These are phyloP conservation scores for Forsythia suspensa DNA, from an alignment of 257 asterid genomes.

Conservation along the genomic window DNA sequence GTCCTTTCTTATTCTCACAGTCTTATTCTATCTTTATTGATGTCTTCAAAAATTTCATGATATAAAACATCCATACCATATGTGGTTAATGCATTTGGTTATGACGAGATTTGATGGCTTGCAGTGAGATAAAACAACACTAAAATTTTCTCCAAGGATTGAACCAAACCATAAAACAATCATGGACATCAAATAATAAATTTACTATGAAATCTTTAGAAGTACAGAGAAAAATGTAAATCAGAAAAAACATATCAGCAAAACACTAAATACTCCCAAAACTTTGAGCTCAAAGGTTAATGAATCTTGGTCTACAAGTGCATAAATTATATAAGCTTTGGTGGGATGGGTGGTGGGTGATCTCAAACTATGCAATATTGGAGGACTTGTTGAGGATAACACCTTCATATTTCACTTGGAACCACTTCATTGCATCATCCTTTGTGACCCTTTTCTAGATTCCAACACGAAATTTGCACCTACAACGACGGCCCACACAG, in stretches of 20 bases:
- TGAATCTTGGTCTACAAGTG: neutral
- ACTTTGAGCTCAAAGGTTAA: neutral
- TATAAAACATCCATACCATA: no score
- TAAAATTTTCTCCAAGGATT: no score
- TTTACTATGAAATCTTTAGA: neutral
- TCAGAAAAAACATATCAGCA: neutral
- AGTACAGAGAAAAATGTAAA: neutral
- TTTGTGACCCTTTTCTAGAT: slow-evolving; percentile 25
- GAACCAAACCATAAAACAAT: no score
- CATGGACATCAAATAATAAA: neutral
- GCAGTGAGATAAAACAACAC: no score
- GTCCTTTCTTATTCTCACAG: no score
- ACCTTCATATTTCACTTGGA: slow-evolving; percentile 20
- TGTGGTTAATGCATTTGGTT: no score
- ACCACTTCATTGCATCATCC: slow-evolving; percentile 24
- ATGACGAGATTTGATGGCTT: no score
- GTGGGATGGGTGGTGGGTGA: no score
- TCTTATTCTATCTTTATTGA: no score
- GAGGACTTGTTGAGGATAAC: slow-evolving; percentile 10
- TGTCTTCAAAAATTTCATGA: no score
- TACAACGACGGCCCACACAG: slow-evolving; percentile 13
- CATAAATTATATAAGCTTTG: neutral
- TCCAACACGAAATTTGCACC: slow-evolving; percentile 22
- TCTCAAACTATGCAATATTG: no score
- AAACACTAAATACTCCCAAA: neutral